A percentile compares a stretch with the other conserved stretches of the same genome.
These are phyloP conservation scores for Citrus sinensis DNA, from an alignment of 345 rosid genomes.

Conservation along the genomic window DNA sequence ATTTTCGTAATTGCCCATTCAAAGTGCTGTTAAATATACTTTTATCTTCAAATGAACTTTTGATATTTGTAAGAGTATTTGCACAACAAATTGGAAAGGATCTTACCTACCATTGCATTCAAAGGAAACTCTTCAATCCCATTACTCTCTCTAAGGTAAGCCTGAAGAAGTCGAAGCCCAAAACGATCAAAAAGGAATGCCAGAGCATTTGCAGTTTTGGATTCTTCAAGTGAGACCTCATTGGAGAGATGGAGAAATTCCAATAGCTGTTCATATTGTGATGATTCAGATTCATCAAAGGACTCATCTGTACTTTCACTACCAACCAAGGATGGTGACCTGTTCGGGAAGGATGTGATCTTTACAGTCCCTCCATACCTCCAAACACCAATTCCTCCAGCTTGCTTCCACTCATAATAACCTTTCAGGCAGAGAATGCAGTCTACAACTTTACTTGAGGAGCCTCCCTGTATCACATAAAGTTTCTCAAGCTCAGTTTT, in stretches of 20 bases:
- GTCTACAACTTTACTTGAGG: constrained; percentile 91
- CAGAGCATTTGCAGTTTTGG: constrained; percentile 63
- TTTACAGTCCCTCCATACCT: constrained; percentile 95
- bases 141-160: constrained; percentile 66
- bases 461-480: constrained; percentile 65
- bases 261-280: constrained; percentile 78
- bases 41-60: not conserved
- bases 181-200: constrained; percentile 87
- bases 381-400: constrained; percentile 96
- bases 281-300: constrained; percentile 78
- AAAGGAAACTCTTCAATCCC: constrained; percentile 67
- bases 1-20: not conserved
- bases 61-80: not conserved
- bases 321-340: constrained; percentile 58
- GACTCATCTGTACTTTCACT: constrained; percentile 88
- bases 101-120: constrained; percentile 96
- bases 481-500: not conserved
- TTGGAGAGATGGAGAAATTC: constrained; percentile 88
- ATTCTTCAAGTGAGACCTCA: constrained; percentile 71
- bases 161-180: constrained; percentile 75
- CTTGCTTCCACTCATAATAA: constrained; percentile 87
- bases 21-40: too few relatives aligned
- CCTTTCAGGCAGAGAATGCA: constrained; percentile 97
- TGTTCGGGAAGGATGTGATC: constrained; percentile 75
- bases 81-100: constrained; percentile 11